Percentiles rank a stretch among this genome's conserved stretches.
phyloP scores from a whole-genome alignment of 2,329 filamentous ascomycete species.

The Aspergillus piperis region DNA sequence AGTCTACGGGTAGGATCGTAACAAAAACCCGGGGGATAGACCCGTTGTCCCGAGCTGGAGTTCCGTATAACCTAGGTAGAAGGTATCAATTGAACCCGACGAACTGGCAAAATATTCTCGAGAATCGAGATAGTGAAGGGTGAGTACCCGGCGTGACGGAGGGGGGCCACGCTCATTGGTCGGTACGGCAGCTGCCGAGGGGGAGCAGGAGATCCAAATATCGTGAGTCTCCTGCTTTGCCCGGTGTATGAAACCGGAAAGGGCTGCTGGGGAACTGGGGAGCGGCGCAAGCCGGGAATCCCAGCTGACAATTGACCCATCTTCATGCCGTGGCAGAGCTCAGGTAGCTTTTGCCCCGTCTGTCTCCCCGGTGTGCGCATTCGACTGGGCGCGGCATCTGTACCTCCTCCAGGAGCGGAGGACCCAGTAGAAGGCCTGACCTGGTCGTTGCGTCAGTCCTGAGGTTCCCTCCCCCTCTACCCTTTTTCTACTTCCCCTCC shows the following conservation, averaged over 20 bases:
- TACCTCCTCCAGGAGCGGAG: conserved; percentile 8
- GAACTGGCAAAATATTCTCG: conserved; percentile 33
- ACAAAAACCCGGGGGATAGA: not conserved
- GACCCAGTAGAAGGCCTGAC: conserved; percentile 18
- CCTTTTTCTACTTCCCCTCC: conserved; percentile 34
- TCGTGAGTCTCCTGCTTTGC: conserved; percentile 45
- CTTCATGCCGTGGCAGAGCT: conserved; percentile 16
- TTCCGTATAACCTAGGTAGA: conserved; percentile 27
- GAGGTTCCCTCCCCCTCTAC: conserved; percentile 5
- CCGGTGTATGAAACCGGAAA: conserved; percentile 48
- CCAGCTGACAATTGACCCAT: conserved; percentile 22
- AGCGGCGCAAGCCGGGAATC: conserved; percentile 36
- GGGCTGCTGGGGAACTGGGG: conserved; percentile 28
- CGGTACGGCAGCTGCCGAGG: conserved; percentile 32
- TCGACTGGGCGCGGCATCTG: conserved; percentile 12
- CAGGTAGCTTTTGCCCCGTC: conserved; percentile 29
- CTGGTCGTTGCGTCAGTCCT: conserved; percentile 40
- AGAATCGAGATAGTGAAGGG: conserved; percentile 24
- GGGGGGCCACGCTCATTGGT: conserved; percentile 30
- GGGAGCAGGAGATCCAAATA: conserved; percentile 27
- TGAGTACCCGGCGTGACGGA: conserved; percentile 24
- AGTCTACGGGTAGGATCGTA: conserved; percentile 10
- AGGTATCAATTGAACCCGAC: conserved; percentile 17
- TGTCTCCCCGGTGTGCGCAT: conserved; percentile 33
- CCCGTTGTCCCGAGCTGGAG: conserved; percentile 10